Evolutionary conservation across 257 asterid species (phyloP), one percentile per base, ranked within the genome.

Genomic region (Nemophila menziesii): DNA sequence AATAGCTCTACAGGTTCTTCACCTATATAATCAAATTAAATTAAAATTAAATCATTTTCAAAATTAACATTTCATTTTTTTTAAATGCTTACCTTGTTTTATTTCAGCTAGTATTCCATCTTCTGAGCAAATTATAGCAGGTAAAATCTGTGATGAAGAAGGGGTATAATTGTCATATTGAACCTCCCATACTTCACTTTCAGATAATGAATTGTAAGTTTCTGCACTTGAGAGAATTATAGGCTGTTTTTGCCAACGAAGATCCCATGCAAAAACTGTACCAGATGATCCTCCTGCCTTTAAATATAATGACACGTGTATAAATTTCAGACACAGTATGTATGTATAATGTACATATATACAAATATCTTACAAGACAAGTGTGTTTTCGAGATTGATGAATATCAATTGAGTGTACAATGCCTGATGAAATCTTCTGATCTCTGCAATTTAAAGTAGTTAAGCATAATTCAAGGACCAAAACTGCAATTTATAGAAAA

Each of bases 231-330:
- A 71, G 44, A 87, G 73, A 39, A 78, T 33, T 64, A 76, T 48
- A 19, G 93, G 77, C 58, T 84, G 78, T 39, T 77, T 71, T 43
- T 84, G 95, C 68, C 70, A 64, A 45, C 97, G 95, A 45, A 66
- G 80, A 55, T 87, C 97, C 97, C 97, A 87, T 55, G 93, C 93
- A 75, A 87, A 87, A 43, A 87, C 77, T 36, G 73, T 75, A 60
- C 97, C 95, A 41, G 79, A 65, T 45, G 97, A 83, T 64, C 97
- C 97, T 75, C 97, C 97, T 67, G 95, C 95, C 97, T 87, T 78
- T 52, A 54, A 39, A 51, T 22, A 51, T 33, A 48, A 29, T 29
- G 12, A 29, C 7, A 2, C 8, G 36, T 29, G 12, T 13, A 24
- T 24, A 9, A 29, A 29, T 29, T 7, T 29, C 36, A 29, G 36